Evolutionary conservation across 805 yeast species (phyloP).

Genomic region (Candida ortonii): DNA sequence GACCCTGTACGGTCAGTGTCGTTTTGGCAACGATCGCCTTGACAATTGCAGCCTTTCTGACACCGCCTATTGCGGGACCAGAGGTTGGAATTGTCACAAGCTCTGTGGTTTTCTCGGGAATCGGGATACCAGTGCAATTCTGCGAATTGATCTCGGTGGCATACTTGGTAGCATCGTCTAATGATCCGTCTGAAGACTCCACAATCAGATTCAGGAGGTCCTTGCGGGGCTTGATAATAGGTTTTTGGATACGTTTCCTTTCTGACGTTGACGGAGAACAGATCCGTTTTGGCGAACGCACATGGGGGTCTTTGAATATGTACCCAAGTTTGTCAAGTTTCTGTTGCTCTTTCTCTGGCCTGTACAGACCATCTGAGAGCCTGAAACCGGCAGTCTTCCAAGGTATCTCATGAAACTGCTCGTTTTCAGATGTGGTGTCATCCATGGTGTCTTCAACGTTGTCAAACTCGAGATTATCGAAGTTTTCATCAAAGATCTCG

Average conservation of each 20-base stretch:
- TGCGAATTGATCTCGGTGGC: slow-evolving; percentile 67
- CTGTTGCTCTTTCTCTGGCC: slow-evolving; percentile 1
- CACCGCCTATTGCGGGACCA: slow-evolving; percentile 31
- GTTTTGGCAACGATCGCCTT: slow-evolving; percentile 31
- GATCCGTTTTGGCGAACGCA: slow-evolving; percentile 38
- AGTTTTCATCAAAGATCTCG: slow-evolving; percentile 23
- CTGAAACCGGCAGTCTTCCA: slow-evolving; percentile 2
- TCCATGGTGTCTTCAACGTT: slow-evolving; percentile 3
- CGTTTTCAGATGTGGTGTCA: no score
- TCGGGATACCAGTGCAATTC: slow-evolving; percentile 58
- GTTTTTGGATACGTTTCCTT: slow-evolving; percentile 27
- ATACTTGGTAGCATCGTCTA: slow-evolving; percentile 63
- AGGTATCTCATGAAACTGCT: slow-evolving; percentile 1
- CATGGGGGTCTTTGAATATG: slow-evolving; percentile 4
- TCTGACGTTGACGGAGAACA: slow-evolving; percentile 40
- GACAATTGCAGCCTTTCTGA: slow-evolving; percentile 36
- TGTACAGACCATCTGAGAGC: slow-evolving; percentile 4
- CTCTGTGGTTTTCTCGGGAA: slow-evolving; percentile 57
- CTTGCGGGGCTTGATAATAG: slow-evolving; percentile 32
- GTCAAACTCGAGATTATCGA: slow-evolving; percentile 24
- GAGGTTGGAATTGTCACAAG: slow-evolving; percentile 56
- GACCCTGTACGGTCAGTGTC: no score
- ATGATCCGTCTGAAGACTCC: slow-evolving; percentile 57
- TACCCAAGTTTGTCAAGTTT: background rate
- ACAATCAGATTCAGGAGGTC: slow-evolving; percentile 48